phyloP scores from a whole-genome alignment of 208 protist species.

The Strigomonas galati region DNA sequence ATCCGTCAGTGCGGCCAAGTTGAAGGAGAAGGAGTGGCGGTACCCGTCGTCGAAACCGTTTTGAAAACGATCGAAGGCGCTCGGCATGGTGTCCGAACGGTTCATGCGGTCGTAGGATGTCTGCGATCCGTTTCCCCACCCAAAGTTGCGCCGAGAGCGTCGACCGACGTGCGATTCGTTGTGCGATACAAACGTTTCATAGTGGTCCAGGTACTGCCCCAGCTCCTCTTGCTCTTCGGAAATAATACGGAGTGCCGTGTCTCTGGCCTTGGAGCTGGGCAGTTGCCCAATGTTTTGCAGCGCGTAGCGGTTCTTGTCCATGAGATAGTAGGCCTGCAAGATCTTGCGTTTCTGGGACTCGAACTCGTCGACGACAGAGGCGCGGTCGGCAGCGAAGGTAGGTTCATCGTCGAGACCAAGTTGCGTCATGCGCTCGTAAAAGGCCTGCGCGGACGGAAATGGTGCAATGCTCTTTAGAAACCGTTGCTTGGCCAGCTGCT shows the following conservation, averaged over 20 bases:
- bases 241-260: slow-evolving; percentile 28
- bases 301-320: slow-evolving; percentile 40
- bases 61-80: neutral
- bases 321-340: slow-evolving; percentile 36
- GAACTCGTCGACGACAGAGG: slow-evolving; percentile 17
- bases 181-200: slow-evolving; percentile 30
- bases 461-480: slow-evolving; percentile 31
- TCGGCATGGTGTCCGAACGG: slow-evolving; percentile 5
- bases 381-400: slow-evolving; percentile 14
- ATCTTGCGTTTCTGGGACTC: slow-evolving; percentile 28
- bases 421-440: slow-evolving; percentile 26
- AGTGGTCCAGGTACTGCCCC: slow-evolving; percentile 23
- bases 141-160: neutral
- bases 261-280: slow-evolving; percentile 27
- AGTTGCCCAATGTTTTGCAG: slow-evolving; percentile 30
- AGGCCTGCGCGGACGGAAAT: slow-evolving; percentile 31
- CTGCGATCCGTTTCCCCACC: neutral
- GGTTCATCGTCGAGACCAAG: slow-evolving; percentile 36
- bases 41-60: neutral
- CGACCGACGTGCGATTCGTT: slow-evolving; percentile 6
- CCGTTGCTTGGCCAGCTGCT: slow-evolving; percentile 18
- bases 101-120: neutral
- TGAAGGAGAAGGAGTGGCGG: neutral
- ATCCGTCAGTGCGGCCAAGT: neutral
- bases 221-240: slow-evolving; percentile 34